phyloP scores from a whole-genome alignment of 768 basidiomycete species.

The Boletus tylopilopsis region DNA sequence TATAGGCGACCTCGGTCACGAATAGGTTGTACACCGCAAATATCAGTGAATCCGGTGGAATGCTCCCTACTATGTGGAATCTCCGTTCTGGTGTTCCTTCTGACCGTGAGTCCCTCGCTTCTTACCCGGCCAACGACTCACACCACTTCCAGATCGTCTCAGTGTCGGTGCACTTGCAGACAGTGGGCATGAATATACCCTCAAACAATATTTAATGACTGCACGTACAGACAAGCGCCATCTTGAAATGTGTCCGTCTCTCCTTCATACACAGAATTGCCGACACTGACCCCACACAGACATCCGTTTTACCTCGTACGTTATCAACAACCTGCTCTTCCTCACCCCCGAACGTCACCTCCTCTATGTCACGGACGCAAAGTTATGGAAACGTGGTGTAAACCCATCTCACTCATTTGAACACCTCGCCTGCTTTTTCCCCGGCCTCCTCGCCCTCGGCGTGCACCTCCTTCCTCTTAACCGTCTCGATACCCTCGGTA shows the following conservation, averaged over 20 bases:
- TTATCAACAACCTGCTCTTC: slow-evolving; percentile 49
- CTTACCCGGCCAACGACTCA: neutral
- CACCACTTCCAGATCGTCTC: slow-evolving; percentile 30
- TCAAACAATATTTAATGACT: slow-evolving; percentile 69
- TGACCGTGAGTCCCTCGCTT: slow-evolving; percentile 40
- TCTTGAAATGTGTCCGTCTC: slow-evolving; percentile 61
- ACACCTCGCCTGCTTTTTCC: slow-evolving; percentile 75
- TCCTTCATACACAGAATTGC: neutral
- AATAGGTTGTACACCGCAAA: slow-evolving; percentile 44
- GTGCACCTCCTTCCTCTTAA: slow-evolving; percentile 59
- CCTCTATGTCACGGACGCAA: slow-evolving; percentile 59
- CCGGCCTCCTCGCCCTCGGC: slow-evolving; percentile 72
- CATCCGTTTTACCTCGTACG: slow-evolving; percentile 55
- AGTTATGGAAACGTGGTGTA: slow-evolving; percentile 18
- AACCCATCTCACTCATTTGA: slow-evolving; percentile 51
- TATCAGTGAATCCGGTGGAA: slow-evolving; percentile 46
- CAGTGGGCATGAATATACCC: slow-evolving; percentile 72
- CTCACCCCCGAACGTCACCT: slow-evolving; percentile 17
- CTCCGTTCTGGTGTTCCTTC: slow-evolving; percentile 40
- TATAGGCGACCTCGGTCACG: slow-evolving; percentile 49
- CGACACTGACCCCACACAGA: slow-evolving; percentile 35
- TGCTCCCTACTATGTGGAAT: slow-evolving; percentile 62
- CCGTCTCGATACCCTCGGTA: slow-evolving; percentile 43
- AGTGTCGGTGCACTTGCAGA: slow-evolving; percentile 65
- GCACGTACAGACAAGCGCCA: slow-evolving; percentile 56